Percentiles rank a stretch among this genome's conserved stretches.
Evolutionary conservation across 2,329 filamentous ascomycete species (phyloP).

Genomic region (Apiospora hydei): DNA sequence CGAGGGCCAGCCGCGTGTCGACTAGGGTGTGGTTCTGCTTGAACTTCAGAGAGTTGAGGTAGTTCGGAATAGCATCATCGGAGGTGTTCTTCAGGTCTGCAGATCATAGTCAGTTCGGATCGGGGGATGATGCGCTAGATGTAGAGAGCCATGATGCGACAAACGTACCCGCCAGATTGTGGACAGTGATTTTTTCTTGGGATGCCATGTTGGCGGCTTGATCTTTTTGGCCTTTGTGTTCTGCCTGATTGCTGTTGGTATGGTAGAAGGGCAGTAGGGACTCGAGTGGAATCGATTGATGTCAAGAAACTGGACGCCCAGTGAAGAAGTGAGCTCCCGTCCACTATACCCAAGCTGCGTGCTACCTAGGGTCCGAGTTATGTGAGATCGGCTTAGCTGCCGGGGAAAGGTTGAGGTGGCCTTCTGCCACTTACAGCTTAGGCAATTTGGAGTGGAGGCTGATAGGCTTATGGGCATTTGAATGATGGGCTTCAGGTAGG

Average conservation of each 20-base stretch:
- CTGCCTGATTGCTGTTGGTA: background rate
- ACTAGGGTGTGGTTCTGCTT: slow-evolving; percentile 80
- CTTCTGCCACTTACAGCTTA: slow-evolving; percentile 15
- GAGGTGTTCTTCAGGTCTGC: slow-evolving; percentile 95
- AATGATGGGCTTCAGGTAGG: background rate
- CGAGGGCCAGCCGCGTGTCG: slow-evolving; percentile 83
- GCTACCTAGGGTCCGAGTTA: background rate
- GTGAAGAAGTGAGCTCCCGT: slow-evolving; percentile 3
- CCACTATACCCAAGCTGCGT: background rate
- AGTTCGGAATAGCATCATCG: slow-evolving; percentile 93
- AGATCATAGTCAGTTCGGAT: slow-evolving; percentile 19
- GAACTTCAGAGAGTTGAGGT: slow-evolving; percentile 89
- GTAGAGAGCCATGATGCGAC: slow-evolving; percentile 7
- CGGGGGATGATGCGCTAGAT: background rate
- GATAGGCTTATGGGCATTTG: background rate
- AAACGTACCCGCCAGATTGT: slow-evolving; percentile 68
- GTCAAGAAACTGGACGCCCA: background rate
- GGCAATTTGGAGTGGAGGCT: background rate
- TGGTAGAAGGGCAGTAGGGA: background rate
- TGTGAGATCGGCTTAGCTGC: slow-evolving; percentile 10
- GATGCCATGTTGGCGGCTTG: slow-evolving; percentile 46
- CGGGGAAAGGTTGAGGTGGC: slow-evolving; percentile 12
- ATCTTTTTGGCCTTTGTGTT: slow-evolving; percentile 13
- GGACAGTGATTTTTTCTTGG: slow-evolving; percentile 68
- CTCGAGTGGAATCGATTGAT: background rate